Evolutionary conservation across 352 stramenopile species (phyloP), one percentile per base, ranked within the genome.

Genomic region (Pythium monospermum): DNA sequence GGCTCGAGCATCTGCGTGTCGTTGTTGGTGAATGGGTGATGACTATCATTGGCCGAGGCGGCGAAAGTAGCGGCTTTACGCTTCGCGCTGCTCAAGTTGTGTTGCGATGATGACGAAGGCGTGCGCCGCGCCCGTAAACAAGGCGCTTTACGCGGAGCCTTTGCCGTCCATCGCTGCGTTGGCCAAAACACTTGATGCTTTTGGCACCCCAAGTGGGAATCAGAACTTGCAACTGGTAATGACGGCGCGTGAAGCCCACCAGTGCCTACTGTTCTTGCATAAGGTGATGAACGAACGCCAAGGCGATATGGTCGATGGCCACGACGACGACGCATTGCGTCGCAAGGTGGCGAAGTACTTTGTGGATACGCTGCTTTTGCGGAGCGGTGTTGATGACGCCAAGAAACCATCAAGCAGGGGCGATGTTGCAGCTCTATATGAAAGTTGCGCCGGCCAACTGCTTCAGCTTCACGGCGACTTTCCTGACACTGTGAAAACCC

Each of bases 1-100:
- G n/a, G n/a, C n/a, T n/a, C n/a, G n/a, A 65, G 21, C 78, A 79
- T 5, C 75, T 92, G 6, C 73, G 77, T 35, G 52, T 62, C 39
- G 72, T 74, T 1, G 66, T 92, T 40, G 82, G 71, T 25, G 52
- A 60, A 10, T 92, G 82, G 82, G 73, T 66, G n/a, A 64, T 55
- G 35, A 67, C 71, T 21, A 50, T 90, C 12, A 51, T 51, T 25
- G 31, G 35, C 13, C 23, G 26, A 23, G 22, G 25, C n/a, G 41
- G n/a, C n/a, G 41, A 13, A 18, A 48, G 41, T 36, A 39, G 38
- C 18, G 46, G 61, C n/a, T 6, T 68, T 92, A 40, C 82, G 82
- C 4, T 82, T 89, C 40, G 71, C 77, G 3, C 59, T 88, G 1
- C 52, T 92, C 22, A 69, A 67, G 19, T 57, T 89, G 16, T 57